Evolutionary conservation across 441 rosid species (phyloP).

Genomic region (Codiaeum variegatum): DNA sequence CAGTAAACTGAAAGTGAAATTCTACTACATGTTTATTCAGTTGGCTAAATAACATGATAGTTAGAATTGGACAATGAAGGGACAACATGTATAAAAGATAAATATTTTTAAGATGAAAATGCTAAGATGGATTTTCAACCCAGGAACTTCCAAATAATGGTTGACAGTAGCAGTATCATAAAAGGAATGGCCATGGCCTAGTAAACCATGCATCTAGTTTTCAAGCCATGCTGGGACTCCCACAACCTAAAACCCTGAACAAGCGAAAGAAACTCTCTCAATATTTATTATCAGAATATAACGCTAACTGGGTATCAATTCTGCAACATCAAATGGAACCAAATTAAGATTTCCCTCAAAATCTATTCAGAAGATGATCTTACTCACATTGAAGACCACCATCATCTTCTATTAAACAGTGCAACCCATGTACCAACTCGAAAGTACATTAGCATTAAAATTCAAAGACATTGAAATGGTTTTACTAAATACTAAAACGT

Average conservation of each 20-base stretch:
- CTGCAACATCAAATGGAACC: not conserved
- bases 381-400: not conserved
- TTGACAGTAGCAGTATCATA: not conserved
- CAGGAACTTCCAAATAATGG: not conserved
- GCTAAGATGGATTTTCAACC: too few relatives aligned
- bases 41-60: too few relatives aligned
- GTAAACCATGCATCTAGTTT: not conserved
- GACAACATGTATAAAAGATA: too few relatives aligned
- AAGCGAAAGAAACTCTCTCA: not conserved
- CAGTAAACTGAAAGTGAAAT: too few relatives aligned
- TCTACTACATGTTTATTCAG: too few relatives aligned
- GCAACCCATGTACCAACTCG: not conserved
- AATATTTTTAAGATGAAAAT: too few relatives aligned
- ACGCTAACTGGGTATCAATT: not conserved
- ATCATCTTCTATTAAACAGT: not conserved
- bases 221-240: not conserved
- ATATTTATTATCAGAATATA: not conserved
- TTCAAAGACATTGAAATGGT: not conserved
- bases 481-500: not conserved
- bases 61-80: too few relatives aligned
- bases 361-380: too few relatives aligned
- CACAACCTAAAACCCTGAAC: not conserved
- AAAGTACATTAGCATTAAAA: not conserved
- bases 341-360: not conserved
- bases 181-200: not conserved